Evolutionary conservation across 1,284 basidiomycete genomes (phyloP).

Genomic region (Boletellus sp.): DNA sequence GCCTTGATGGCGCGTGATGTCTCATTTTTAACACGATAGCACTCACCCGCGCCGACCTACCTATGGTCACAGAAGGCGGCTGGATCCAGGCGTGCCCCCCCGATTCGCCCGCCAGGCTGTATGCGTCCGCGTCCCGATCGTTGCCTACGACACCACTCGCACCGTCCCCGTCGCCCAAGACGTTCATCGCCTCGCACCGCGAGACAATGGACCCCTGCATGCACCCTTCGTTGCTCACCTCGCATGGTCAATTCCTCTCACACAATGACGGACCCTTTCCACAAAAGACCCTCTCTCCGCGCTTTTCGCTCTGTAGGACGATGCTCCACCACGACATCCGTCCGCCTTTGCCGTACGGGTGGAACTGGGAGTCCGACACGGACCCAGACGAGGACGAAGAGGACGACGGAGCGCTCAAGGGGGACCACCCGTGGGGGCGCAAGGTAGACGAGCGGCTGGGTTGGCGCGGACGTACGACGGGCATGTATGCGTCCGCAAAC

Average conservation of each 20-base stretch:
- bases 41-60: conserved; percentile 24
- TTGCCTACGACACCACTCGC: background rate
- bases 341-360: conserved; percentile 46
- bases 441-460: conserved; percentile 53
- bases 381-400: background rate
- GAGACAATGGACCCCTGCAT: conserved; percentile 60
- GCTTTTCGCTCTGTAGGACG: conserved; percentile 57
- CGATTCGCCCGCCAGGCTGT: conserved; percentile 18
- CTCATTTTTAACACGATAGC: conserved; percentile 7
- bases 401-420: conserved; percentile 29
- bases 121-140: background rate
- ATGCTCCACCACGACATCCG: conserved; percentile 60
- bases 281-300: conserved; percentile 45
- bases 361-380: conserved; percentile 32
- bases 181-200: conserved; percentile 52
- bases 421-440: conserved; percentile 53
- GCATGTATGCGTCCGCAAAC: conserved; percentile 46
- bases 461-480: conserved; percentile 69
- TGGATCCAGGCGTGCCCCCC: conserved; percentile 27
- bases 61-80: conserved; percentile 16
- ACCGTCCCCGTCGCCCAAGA: conserved; percentile 31
- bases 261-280: conserved; percentile 50
- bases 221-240: conserved; percentile 47
- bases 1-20: background rate
- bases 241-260: conserved; percentile 57